Evolutionary conservation across 2,329 filamentous ascomycete species (phyloP), one percentile per base, ranked within the genome.

Genomic region (Zarea fungicola): DNA sequence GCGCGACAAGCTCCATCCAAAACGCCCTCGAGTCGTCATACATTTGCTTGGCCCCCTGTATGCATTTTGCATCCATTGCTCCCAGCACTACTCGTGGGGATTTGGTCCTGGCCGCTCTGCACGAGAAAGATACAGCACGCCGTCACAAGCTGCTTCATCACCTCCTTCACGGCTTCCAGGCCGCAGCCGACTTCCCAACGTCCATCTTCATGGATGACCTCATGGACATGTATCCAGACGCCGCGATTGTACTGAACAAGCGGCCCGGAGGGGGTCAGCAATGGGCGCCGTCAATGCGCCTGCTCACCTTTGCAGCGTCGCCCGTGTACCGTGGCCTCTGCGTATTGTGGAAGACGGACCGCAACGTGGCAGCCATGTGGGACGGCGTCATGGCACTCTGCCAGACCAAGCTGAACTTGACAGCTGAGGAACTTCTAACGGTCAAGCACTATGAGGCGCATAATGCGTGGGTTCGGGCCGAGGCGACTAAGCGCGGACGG

Each of bases 211-310:
- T 60, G 0, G 59, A 63, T 9, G 66, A 69, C 32, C 50, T 70
- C 29, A 67, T 69, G 63, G 67, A 70, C 25, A 62, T 66, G 55
- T 69, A 65, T 6, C 65, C 65, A 0, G 61, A 67, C 3, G 63
- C 62, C 1, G 52, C 56, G 1, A 42, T 69, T 5, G 53, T 69
- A 0, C 48, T 69, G 2, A 69, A 69, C 13, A 55, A 57, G 14
- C 61, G 64, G 10, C 52, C 56, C 1, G 54, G 57, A 21, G 54
- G 56, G 10, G 50, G 52, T 6, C 48, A 52, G 1, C 32, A 41
- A 5, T 68, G 65, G 64, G 55, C 57, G 1, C 51, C 42, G 19
- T 67, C 63, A 13, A 51, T 60, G 1, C 10, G 35, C 10, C 52
- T 55, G 43, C 50, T 67, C 10, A 32, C 52, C 8, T 67, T 65